These are phyloP conservation scores for Amaranthus palmeri DNA, from an alignment of 148 eudicot species.

Conservation along the genomic window DNA sequence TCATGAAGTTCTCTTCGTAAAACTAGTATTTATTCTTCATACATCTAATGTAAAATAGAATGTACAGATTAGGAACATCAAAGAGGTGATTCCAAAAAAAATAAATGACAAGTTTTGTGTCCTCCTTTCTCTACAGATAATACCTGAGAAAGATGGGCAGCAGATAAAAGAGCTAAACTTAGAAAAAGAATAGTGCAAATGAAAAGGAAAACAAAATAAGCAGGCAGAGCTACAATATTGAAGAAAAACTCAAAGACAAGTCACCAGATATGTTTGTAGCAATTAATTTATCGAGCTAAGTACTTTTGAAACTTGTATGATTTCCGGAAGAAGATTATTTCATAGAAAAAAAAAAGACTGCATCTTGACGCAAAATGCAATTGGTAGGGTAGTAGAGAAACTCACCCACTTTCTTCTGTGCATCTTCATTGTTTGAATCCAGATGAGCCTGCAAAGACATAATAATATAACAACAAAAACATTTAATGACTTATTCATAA, in stretches of 20 bases:
- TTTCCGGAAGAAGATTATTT: background rate
- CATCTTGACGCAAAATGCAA: background rate
- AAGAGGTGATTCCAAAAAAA: background rate
- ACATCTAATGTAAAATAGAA: background rate
- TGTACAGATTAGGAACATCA: background rate
- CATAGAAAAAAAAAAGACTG: background rate
- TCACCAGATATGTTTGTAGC: background rate
- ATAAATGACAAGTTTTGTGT: background rate
- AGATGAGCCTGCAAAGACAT: constrained; percentile 50
- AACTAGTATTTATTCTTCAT: background rate
- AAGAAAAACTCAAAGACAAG: background rate
- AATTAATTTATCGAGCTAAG: background rate
- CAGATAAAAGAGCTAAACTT: background rate
- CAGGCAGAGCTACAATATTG: background rate
- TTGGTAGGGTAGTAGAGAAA: constrained; percentile 3
- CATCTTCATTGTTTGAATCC: constrained; percentile 57
- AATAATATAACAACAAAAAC: constrained; percentile 5
- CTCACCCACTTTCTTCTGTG: constrained; percentile 52
- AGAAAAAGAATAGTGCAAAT: background rate
- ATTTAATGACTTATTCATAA: background rate
- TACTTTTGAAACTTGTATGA: background rate
- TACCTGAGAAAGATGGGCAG: background rate
- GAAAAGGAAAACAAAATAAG: background rate
- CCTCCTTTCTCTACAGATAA: background rate
- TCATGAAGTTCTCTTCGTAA: background rate